These are phyloP conservation scores for Knoxdaviesia capensis DNA, from an alignment of 2,329 filamentous ascomycete species.

Conservation along the genomic window DNA sequence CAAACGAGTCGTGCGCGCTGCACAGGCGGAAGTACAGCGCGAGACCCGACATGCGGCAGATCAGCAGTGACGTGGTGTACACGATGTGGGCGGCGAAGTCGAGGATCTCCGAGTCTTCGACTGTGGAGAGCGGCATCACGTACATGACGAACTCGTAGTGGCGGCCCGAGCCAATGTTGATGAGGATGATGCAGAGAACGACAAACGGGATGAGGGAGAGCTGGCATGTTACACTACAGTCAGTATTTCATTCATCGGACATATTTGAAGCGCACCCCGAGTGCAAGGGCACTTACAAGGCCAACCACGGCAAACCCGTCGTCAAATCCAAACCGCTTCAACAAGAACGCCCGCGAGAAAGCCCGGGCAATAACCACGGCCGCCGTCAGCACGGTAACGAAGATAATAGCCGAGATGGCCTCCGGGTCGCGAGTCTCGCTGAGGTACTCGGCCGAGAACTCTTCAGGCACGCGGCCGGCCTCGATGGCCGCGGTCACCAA, in stretches of 20 bases:
- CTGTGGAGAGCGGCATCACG: constrained; percentile 19
- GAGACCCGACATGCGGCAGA: constrained; percentile 29
- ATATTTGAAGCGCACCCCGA: background rate
- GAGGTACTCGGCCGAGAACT: constrained; percentile 14
- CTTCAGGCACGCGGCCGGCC: constrained; percentile 15
- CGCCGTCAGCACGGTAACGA: constrained; percentile 15
- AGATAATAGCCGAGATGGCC: constrained; percentile 18
- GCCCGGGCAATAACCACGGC: constrained; percentile 15
- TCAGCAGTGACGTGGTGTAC: constrained; percentile 26
- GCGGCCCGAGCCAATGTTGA: constrained; percentile 24
- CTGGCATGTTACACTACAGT: constrained; percentile 6
- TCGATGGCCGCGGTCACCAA: constrained; percentile 12
- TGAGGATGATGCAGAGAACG: constrained; percentile 20
- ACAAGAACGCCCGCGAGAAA: constrained; percentile 14
- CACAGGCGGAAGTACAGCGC: constrained; percentile 29
- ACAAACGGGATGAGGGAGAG: constrained; percentile 20
- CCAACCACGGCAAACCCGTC: constrained; percentile 16
- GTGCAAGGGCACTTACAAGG: constrained; percentile 11
- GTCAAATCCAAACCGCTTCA: constrained; percentile 17
- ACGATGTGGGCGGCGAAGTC: constrained; percentile 30
- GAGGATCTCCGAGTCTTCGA: constrained; percentile 22
- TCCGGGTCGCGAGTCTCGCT: constrained; percentile 15
- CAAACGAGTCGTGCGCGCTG: constrained; percentile 15
- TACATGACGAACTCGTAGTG: constrained; percentile 25
- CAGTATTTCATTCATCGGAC: background rate